These are phyloP conservation scores for Exophiala lecanii-corni DNA, from an alignment of 2,329 filamentous ascomycete species.

Conservation along the genomic window DNA sequence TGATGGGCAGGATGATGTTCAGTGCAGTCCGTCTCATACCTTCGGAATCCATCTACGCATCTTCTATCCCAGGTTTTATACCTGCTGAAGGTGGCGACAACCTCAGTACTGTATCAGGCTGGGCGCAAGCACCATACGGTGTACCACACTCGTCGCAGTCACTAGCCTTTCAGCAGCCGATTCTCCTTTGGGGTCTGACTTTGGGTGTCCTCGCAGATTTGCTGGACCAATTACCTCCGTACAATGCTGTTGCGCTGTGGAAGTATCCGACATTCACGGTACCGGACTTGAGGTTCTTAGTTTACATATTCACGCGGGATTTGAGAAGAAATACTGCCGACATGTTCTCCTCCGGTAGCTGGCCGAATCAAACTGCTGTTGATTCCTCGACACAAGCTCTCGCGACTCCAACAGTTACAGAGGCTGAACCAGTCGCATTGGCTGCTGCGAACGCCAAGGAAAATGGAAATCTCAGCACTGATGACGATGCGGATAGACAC, in stretches of 20 bases:
- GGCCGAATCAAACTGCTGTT: constrained; percentile 33
- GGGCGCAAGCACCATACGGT: constrained; percentile 23
- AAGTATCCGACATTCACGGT: constrained; percentile 65
- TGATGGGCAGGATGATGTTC: constrained; percentile 64
- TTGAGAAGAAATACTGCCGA: constrained; percentile 50
- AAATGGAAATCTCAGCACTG: neutral
- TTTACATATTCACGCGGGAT: constrained; percentile 56
- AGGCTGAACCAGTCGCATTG: constrained; percentile 11
- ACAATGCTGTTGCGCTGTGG: constrained; percentile 59
- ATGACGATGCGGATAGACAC: constrained; percentile 28
- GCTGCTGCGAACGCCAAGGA: constrained; percentile 5
- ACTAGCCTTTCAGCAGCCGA: constrained; percentile 37
- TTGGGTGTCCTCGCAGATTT: constrained; percentile 64
- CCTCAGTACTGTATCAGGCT: constrained; percentile 25
- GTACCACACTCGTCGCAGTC: constrained; percentile 24
- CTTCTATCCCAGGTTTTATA: constrained; percentile 49
- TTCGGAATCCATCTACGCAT: constrained; percentile 57
- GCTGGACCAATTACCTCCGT: constrained; percentile 61
- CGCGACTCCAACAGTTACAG: constrained; percentile 17
- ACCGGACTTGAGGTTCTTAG: constrained; percentile 55
- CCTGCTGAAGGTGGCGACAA: constrained; percentile 28
- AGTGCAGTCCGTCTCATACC: constrained; percentile 60
- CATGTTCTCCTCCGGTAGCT: constrained; percentile 31
- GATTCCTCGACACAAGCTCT: constrained; percentile 28
- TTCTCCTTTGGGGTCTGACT: constrained; percentile 65